Percentiles rank a stretch among this genome's conserved stretches.
Evolutionary conservation across 345 rosid genomes (phyloP).

Genomic region (Salix brachista): DNA sequence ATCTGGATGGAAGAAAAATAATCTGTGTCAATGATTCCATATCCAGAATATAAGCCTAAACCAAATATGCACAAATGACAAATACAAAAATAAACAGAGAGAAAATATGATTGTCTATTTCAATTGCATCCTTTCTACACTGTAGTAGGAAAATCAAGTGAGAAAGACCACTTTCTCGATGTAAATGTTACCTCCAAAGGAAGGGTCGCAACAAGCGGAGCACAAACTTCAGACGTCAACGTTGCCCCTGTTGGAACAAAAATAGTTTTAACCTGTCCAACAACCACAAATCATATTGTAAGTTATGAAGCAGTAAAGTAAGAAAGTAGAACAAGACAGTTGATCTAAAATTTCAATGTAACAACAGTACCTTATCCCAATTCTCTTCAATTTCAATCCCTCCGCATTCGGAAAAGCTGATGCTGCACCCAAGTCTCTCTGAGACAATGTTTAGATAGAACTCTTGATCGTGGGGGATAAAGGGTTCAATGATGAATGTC

Average conservation of each 20-base stretch:
- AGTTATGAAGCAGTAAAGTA: background rate
- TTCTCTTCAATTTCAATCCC: slow-evolving; percentile 98
- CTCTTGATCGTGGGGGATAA: slow-evolving; percentile 85
- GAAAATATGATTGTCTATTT: background rate
- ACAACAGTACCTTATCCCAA: slow-evolving; percentile 76
- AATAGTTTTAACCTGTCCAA: slow-evolving; percentile 73
- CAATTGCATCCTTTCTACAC: background rate
- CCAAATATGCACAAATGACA: background rate
- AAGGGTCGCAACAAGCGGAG: slow-evolving; percentile 90
- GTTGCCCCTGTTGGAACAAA: slow-evolving; percentile 63
- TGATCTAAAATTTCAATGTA: background rate
- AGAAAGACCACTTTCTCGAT: background rate
- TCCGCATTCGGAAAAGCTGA: slow-evolving; percentile 96
- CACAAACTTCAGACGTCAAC: slow-evolving; percentile 62
- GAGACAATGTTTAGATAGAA: slow-evolving; percentile 90
- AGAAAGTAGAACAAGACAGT: background rate
- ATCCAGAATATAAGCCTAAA: background rate
- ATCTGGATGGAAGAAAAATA: slow-evolving; percentile 36
- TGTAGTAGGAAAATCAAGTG: background rate
- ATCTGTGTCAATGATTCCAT: slow-evolving; percentile 1
- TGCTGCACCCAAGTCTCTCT: slow-evolving; percentile 78
- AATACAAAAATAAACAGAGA: background rate
- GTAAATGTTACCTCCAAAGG: slow-evolving; percentile 69
- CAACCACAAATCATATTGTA: slow-evolving; percentile 3
- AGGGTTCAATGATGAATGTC: slow-evolving; percentile 92